Conservation (phyloP, 495 filamentous ascomycete species). For the Talaromyces trachyspermus region DNA sequence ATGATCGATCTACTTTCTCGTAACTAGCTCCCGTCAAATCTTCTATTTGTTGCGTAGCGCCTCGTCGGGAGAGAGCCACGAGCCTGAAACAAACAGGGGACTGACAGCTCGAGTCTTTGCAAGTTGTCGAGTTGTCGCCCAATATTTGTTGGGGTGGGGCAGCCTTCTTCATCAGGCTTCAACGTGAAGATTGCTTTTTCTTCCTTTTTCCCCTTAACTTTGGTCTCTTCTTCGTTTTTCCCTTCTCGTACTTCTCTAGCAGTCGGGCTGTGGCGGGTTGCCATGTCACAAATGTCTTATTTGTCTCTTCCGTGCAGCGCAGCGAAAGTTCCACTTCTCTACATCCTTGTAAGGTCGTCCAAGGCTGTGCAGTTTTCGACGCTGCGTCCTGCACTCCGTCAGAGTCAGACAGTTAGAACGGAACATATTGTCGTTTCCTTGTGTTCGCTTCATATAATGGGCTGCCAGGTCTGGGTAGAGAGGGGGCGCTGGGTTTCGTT, state of each 20-base stretch:
- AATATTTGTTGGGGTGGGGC: constrained; percentile 1
- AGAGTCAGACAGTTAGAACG: neutral
- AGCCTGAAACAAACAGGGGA: too few relatives aligned
- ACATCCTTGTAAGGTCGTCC: too few relatives aligned
- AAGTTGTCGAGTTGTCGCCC: constrained; percentile 3
- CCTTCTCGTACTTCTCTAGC: neutral
- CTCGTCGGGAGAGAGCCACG: neutral
- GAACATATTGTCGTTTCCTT: neutral
- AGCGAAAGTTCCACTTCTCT: neutral
- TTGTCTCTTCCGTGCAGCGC: neutral
- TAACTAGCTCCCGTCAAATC: neutral
- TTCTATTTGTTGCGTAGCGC: neutral
- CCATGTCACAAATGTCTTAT: neutral
- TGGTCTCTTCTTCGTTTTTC: too few relatives aligned
- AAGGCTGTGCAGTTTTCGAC: too few relatives aligned
- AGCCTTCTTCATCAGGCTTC: constrained; percentile 7
- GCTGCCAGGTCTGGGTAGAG: too few relatives aligned
- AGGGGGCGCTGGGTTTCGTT: too few relatives aligned
- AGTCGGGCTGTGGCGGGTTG: neutral
- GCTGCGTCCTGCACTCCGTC: neutral
- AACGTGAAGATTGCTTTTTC: neutral
- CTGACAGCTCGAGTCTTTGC: neutral
- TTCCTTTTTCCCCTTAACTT: too few relatives aligned
- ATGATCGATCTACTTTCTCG: neutral
- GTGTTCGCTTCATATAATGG: neutral